These are phyloP conservation scores for Sordariomycetes sp. DNA, from an alignment of 2,329 filamentous ascomycete species.

Conservation along the genomic window DNA sequence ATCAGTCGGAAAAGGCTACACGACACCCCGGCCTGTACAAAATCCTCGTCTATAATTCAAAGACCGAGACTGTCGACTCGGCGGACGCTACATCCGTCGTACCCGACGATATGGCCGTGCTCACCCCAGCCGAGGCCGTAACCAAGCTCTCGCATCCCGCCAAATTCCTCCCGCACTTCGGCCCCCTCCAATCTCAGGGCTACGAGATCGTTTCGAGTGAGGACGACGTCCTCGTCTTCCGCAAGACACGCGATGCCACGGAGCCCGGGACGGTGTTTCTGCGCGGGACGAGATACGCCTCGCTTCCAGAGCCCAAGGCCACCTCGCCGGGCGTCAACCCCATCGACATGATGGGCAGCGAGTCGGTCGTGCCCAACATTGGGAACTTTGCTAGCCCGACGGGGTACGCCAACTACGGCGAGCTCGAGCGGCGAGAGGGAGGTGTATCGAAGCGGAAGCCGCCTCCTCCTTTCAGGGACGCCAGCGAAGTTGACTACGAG, in stretches of 20 bases:
- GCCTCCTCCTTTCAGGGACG: constrained; percentile 22
- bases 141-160: constrained; percentile 49
- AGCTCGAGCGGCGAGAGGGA: constrained; percentile 12
- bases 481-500: neutral
- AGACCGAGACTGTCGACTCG: constrained; percentile 42
- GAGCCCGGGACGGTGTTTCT: constrained; percentile 1
- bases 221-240: constrained; percentile 55
- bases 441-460: constrained; percentile 16
- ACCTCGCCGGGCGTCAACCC: constrained; percentile 35
- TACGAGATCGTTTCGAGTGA: constrained; percentile 57
- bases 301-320: constrained; percentile 3
- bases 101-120: constrained; percentile 31
- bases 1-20: neutral
- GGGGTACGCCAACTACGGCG: constrained; percentile 54
- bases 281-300: neutral
- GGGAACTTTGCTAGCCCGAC: constrained; percentile 55
- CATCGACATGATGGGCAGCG: constrained; percentile 42
- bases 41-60: constrained; percentile 54
- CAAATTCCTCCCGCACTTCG: constrained; percentile 56
- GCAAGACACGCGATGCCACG: constrained; percentile 34
- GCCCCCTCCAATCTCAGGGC: constrained; percentile 45
- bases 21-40: constrained; percentile 36
- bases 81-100: constrained; percentile 51
- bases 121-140: constrained; percentile 50
- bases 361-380: constrained; percentile 27